A percentile compares a stretch with the other conserved stretches of the same genome.
Conservation (phyloP, 495 filamentous ascomycete genomes). For the Lophiotrema nucula region DNA sequence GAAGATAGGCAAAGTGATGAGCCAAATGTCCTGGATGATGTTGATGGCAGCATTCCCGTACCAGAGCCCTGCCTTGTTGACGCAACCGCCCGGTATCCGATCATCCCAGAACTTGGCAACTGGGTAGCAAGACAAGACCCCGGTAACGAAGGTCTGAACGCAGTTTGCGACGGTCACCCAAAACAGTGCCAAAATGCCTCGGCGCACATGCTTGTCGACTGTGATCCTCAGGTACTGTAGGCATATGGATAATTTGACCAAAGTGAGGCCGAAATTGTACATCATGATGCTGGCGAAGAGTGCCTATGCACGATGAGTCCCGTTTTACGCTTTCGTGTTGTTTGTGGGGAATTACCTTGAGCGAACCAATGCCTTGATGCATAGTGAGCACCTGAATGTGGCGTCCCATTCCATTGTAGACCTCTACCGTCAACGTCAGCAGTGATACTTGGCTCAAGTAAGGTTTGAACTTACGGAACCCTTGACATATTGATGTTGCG, state of each 20-base stretch:
- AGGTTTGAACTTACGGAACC: slow-evolving; percentile 2
- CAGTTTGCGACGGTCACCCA: slow-evolving; percentile 2
- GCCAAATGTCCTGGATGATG: slow-evolving; percentile 18
- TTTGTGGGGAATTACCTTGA: slow-evolving; percentile 25
- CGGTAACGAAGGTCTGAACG: slow-evolving; percentile 9
- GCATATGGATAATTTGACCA: slow-evolving; percentile 15
- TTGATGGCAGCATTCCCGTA: slow-evolving; percentile 25
- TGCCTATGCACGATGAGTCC: slow-evolving; percentile 7
- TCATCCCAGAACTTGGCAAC: slow-evolving; percentile 28
- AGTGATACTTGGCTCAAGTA: neutral
- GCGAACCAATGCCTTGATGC: slow-evolving; percentile 14
- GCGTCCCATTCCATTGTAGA: slow-evolving; percentile 22
- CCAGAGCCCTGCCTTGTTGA: slow-evolving; percentile 22
- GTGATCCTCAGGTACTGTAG: slow-evolving; percentile 23
- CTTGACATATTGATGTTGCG: slow-evolving; percentile 22
- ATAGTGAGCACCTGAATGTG: slow-evolving; percentile 14
- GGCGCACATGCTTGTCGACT: neutral
- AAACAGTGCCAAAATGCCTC: slow-evolving; percentile 3
- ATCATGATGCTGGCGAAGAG: slow-evolving; percentile 25
- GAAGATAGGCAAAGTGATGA: slow-evolving; percentile 23
- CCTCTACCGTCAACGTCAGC: neutral
- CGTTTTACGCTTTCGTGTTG: too few species aligned
- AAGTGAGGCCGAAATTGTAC: slow-evolving; percentile 22
- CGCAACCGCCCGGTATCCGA: slow-evolving; percentile 6
- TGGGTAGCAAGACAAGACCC: slow-evolving; percentile 14